A percentile compares a stretch with the other conserved stretches of the same genome.
Evolutionary conservation across 2,329 filamentous ascomycete species (phyloP).

Genomic region (Cladosporium austrohemisphaericum): DNA sequence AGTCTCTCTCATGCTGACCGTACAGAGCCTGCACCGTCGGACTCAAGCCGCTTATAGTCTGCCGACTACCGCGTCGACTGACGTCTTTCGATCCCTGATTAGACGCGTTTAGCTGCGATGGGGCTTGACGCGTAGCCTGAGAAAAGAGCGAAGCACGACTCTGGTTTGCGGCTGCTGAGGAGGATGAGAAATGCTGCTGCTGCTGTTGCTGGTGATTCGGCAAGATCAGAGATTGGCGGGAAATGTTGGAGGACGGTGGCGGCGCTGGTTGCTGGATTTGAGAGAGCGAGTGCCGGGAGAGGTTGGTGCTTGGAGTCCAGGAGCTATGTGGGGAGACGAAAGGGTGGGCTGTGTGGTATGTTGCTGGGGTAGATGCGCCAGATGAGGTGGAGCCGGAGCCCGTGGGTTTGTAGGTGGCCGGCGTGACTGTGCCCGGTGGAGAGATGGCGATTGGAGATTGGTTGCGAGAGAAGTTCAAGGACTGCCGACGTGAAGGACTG

Average conservation of each 20-base stretch:
- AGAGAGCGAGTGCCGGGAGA: neutral
- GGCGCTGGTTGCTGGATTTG: neutral
- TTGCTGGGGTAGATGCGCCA: conserved; percentile 9
- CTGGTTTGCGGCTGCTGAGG: neutral
- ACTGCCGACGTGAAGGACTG: conserved; percentile 1
- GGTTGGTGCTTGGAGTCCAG: neutral
- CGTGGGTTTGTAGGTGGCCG: conserved; percentile 2
- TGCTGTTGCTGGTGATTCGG: conserved; percentile 10
- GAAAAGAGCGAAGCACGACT: conserved; percentile 1
- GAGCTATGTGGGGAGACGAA: neutral
- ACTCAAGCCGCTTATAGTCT: conserved; percentile 15
- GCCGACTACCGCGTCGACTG: neutral
- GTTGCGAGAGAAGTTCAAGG: conserved; percentile 13
- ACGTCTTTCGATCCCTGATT: neutral
- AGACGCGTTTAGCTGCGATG: neutral
- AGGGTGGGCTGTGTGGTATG: conserved; percentile 7
- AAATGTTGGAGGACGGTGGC: conserved; percentile 7
- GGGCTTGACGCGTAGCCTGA: conserved; percentile 3
- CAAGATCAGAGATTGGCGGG: conserved; percentile 4
- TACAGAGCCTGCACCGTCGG: conserved; percentile 14
- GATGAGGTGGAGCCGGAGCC: conserved; percentile 2
- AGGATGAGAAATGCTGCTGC: neutral
- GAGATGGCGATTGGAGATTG: neutral
- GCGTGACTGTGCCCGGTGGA: neutral
- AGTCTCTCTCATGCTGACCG: conserved; percentile 14